These are phyloP conservation scores for Colletotrichum eleusines DNA, from an alignment of 2,329 filamentous ascomycete species.

Conservation along the genomic window DNA sequence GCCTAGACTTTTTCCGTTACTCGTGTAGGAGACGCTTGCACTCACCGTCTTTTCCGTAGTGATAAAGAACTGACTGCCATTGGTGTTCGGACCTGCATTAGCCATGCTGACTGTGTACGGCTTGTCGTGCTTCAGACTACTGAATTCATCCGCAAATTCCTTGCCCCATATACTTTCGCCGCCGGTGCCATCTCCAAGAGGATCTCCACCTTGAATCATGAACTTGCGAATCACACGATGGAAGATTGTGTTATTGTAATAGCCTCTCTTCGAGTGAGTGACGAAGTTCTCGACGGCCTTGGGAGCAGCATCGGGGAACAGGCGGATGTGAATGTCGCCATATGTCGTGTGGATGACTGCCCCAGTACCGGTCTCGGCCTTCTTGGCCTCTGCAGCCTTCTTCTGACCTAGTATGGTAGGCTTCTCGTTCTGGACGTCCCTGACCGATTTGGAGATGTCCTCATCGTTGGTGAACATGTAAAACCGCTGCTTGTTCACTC, in stretches of 20 bases:
- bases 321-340: constrained; percentile 91
- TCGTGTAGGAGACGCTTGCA: constrained; percentile 42
- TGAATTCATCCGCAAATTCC: constrained; percentile 95
- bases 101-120: constrained; percentile 98
- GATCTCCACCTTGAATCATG: constrained; percentile 94
- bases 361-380: constrained; percentile 78
- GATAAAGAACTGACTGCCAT: constrained; percentile 98
- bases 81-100: constrained; percentile 94
- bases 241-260: constrained; percentile 98
- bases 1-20: neutral
- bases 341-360: constrained; percentile 93
- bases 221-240: constrained; percentile 97
- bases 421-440: constrained; percentile 96
- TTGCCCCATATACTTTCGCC: constrained; percentile 94
- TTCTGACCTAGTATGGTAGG: constrained; percentile 75
- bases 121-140: constrained; percentile 90
- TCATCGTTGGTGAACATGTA: constrained; percentile 98
- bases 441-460: constrained; percentile 82
- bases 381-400: constrained; percentile 69
- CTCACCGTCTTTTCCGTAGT: constrained; percentile 93
- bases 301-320: constrained; percentile 93
- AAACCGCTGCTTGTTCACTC: constrained; percentile 88
- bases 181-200: constrained; percentile 88
- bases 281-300: constrained; percentile 98
- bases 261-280: constrained; percentile 87